Percentiles rank a stretch among this genome's conserved stretches.
Evolutionary conservation across 495 filamentous ascomycete species (phyloP).

Genomic region (Jackrogersella multiformis): DNA sequence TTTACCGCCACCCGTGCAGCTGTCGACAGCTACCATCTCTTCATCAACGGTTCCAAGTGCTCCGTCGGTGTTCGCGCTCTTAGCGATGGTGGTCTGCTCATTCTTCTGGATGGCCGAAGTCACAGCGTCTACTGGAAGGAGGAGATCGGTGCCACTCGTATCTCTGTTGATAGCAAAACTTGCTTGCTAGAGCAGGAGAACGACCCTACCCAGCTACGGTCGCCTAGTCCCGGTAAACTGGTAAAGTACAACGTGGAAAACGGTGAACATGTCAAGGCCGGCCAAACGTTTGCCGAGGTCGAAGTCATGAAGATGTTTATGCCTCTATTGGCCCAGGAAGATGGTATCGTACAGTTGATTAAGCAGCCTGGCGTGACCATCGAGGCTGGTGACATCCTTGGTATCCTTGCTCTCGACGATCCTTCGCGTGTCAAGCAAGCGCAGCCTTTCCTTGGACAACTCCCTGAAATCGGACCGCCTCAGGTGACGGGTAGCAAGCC

Average conservation of each 20-base stretch:
- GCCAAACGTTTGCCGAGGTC: constrained; percentile 94
- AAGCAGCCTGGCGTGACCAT: constrained; percentile 99
- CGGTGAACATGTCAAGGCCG: constrained; percentile 91
- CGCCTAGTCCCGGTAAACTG: constrained; percentile 95
- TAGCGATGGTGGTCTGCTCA: constrained; percentile 92
- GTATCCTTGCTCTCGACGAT: constrained; percentile 95
- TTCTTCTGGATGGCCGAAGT: constrained; percentile 86
- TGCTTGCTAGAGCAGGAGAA: constrained; percentile 99
- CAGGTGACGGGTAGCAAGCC: constrained; percentile 91
- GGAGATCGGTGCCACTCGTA: constrained; percentile 91
- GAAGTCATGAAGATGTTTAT: constrained; percentile 99
- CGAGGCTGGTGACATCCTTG: constrained; percentile 97
- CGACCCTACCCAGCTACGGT: constrained; percentile 95
- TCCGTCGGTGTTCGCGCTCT: constrained; percentile 91
- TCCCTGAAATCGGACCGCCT: constrained; percentile 87
- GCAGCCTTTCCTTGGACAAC: constrained; percentile 91
- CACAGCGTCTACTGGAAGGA: constrained; percentile 99
- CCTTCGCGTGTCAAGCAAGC: constrained; percentile 96
- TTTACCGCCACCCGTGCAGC: constrained; percentile 97
- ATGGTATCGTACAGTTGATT: constrained; percentile 96
- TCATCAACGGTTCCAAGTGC: constrained; percentile 99
- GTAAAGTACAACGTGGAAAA: constrained; percentile 99
- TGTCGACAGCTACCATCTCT: constrained; percentile 94
- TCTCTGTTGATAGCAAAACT: constrained; percentile 97
- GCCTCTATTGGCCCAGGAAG: constrained; percentile 96